Evolutionary conservation across 768 basidiomycete genomes (phyloP).

Genomic region (Tubosaeta sp.): DNA sequence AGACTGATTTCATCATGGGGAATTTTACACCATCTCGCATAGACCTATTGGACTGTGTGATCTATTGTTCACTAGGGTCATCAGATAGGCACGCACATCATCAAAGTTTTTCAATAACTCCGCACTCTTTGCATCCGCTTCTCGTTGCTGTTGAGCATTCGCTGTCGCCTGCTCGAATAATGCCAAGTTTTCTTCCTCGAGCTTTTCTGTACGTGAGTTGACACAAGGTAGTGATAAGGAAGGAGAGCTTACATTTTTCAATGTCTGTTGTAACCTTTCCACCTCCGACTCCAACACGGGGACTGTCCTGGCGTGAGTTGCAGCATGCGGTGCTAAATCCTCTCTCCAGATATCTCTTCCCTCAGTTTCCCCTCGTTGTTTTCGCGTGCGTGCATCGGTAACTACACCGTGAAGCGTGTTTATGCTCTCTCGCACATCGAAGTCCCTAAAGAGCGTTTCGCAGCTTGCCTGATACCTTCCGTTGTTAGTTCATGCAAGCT

Average conservation of each 20-base stretch:
- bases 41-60: conserved; percentile 34
- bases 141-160: conserved; percentile 42
- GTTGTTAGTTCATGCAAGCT: neutral
- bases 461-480: conserved; percentile 52
- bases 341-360: conserved; percentile 63
- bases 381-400: conserved; percentile 58
- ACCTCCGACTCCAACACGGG: conserved; percentile 50
- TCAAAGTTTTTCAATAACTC: conserved; percentile 53
- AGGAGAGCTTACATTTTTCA: conserved; percentile 33
- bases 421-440: conserved; percentile 63
- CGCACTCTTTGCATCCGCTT: conserved; percentile 42
- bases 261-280: conserved; percentile 34
- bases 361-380: conserved; percentile 36
- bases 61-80: neutral
- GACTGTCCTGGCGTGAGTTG: conserved; percentile 58
- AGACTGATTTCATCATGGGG: conserved; percentile 62
- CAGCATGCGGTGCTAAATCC: conserved; percentile 57
- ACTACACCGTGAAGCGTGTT: conserved; percentile 69
- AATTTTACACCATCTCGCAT: conserved; percentile 48
- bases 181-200: conserved; percentile 51
- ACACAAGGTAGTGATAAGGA: neutral
- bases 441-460: conserved; percentile 65
- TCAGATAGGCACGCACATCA: conserved; percentile 35
- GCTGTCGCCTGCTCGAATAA: conserved; percentile 47
- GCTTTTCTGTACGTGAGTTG: conserved; percentile 32